These are phyloP conservation scores for Fusarium sp. DNA, from an alignment of 2,329 filamentous ascomycete species.

Conservation along the genomic window DNA sequence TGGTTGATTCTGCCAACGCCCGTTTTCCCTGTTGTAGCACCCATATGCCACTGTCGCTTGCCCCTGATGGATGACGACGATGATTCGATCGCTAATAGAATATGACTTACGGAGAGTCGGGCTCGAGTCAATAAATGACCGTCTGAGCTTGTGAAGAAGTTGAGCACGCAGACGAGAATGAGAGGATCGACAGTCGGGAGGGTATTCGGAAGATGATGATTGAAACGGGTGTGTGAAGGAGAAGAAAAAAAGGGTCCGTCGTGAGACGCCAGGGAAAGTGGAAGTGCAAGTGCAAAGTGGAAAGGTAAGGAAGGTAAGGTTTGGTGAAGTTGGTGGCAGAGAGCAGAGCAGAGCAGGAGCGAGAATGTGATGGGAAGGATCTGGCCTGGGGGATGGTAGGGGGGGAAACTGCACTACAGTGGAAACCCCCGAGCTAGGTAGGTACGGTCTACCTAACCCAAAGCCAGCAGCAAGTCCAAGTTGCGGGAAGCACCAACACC, in stretches of 20 bases:
- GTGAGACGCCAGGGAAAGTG: constrained; percentile 39
- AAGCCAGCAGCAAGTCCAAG: constrained; percentile 34
- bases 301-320: constrained; percentile 38
- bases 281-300: constrained; percentile 30
- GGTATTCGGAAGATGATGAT: constrained; percentile 34
- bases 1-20: constrained; percentile 23
- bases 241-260: constrained; percentile 44
- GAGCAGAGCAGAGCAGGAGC: constrained; percentile 32
- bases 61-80: constrained; percentile 17
- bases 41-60: constrained; percentile 5
- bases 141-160: constrained; percentile 30
- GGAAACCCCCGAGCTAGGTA: constrained; percentile 32
- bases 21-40: constrained; percentile 19
- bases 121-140: constrained; percentile 41
- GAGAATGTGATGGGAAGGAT: constrained; percentile 32
- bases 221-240: constrained; percentile 44
- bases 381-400: constrained; percentile 36
- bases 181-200: constrained; percentile 39
- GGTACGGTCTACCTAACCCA: constrained; percentile 21
- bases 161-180: constrained; percentile 38
- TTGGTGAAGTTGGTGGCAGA: constrained; percentile 31
- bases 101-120: constrained; percentile 44
- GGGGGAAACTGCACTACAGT: constrained; percentile 43
- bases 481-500: constrained; percentile 28
- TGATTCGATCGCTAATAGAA: constrained; percentile 18